Evolutionary conservation across 169 alveolate genomes (phyloP), one percentile per base, ranked within the genome.

Genomic region (Cryptosporidium ubiquitum): DNA sequence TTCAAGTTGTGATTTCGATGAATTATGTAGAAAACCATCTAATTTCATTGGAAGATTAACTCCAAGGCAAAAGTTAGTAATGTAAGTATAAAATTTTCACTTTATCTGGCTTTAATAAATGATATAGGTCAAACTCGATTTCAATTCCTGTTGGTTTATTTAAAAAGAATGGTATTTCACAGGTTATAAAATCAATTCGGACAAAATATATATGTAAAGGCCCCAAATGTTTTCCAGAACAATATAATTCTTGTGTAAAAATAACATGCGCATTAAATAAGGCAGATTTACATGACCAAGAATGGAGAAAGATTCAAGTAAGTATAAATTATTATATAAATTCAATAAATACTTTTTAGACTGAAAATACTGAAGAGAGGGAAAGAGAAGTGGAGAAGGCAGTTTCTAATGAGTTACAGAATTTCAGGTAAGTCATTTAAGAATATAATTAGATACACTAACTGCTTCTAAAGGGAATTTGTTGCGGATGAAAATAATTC

Each of bases 231-330:
- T 42, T 61, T 9, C 89, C 89, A 40, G 37, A 79, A 29, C 89
- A 79, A 64, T 79, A 79, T 61, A 61, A 79, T n/a, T 79, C 89
- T 42, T 79, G 89, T 42, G 58, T 79, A 44, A 79, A 64, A 33
- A 40, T 79, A 40, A 79, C 89, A 9, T 79, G 89, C 26, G 26
- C 89, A 26, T 12, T 40, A 47, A 79, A 79, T 64, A 39, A 26
- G 20, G 37, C 66, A 42, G 23, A 23, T 29, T 18, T 40, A 7
- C 61, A 61, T 3, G 39, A 79, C 14, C 51, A 61, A 14, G 66
- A 79, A 18, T 79, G 89, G 89, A 39, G 33, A 40, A 40, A 26
- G 2, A 29, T 42, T 31, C 89, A 79, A 69, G 89, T 79, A 79
- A 58, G 89, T 39, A 26, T 12, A 23, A 44, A 9, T 55, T 6